Evolutionary conservation across 176 grass and related monocot genomes (phyloP).

Genomic region (Raddia guianensis): DNA sequence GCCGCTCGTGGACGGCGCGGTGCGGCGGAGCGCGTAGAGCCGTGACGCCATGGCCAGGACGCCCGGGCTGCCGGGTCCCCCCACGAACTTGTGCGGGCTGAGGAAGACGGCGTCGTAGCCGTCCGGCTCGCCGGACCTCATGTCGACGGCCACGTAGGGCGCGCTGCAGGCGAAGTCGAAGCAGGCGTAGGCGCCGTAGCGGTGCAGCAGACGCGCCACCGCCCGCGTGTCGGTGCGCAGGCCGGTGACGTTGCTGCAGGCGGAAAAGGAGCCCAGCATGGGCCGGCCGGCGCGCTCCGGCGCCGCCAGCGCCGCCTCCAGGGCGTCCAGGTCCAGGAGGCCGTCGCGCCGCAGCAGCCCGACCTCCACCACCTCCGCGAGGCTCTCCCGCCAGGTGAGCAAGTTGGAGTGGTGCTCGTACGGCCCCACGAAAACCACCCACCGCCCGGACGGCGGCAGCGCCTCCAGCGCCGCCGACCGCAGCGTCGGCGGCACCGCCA

Average conservation of each 20-base stretch:
- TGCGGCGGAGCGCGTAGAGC: constrained; percentile 59
- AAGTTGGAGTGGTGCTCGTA: constrained; percentile 92
- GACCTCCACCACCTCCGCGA: constrained; percentile 67
- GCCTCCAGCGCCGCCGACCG: constrained; percentile 28
- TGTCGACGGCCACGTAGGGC: constrained; percentile 70
- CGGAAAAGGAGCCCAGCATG: constrained; percentile 73
- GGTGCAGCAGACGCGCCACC: constrained; percentile 54
- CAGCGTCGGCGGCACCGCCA: constrained; percentile 45
- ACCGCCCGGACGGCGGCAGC: constrained; percentile 52
- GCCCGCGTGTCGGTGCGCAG: constrained; percentile 59
- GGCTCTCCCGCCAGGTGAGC: constrained; percentile 74
- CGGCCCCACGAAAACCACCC: constrained; percentile 72
- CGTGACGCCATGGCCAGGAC: constrained; percentile 69
- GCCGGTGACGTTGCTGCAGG: constrained; percentile 80
- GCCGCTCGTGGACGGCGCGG: constrained; percentile 67
- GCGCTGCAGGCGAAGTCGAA: constrained; percentile 85
- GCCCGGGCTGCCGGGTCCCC: constrained; percentile 65
- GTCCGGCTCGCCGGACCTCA: constrained; percentile 54
- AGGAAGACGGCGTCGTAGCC: constrained; percentile 84
- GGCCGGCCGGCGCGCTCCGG: constrained; percentile 39
- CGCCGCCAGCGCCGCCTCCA: constrained; percentile 41
- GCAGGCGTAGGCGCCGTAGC: constrained; percentile 69
- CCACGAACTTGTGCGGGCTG: constrained; percentile 83
- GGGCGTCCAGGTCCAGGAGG: constrained; percentile 45
- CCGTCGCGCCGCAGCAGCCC: constrained; percentile 38